Evolutionary conservation across 345 rosid species (phyloP).

Genomic region (Lepidium didymum): DNA sequence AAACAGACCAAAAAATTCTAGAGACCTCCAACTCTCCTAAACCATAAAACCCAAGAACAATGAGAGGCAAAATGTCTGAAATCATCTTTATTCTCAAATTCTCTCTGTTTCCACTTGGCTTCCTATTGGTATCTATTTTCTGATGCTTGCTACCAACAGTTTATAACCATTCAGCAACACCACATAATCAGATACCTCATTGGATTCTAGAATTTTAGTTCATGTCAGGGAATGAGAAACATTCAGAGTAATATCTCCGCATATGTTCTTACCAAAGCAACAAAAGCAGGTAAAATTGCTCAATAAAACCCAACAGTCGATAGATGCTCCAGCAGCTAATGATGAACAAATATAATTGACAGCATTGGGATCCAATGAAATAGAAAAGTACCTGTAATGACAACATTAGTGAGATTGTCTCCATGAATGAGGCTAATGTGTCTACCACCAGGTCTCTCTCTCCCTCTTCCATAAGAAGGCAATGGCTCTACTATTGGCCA

Average conservation of each 20-base stretch:
- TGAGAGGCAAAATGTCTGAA: neutral
- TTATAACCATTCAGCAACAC: neutral
- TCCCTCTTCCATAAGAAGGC: constrained; percentile 99
- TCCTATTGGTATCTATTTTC: neutral
- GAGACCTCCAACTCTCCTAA: neutral
- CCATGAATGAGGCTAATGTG: constrained; percentile 99
- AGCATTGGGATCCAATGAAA: neutral
- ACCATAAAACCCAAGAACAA: neutral
- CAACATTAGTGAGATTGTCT: constrained; percentile 73
- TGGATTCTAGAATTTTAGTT: neutral
- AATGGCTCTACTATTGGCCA: constrained; percentile 91
- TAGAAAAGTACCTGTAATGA: constrained; percentile 66
- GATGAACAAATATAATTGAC: neutral
- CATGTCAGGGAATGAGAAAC: constrained; percentile 1
- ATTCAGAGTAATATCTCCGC: neutral
- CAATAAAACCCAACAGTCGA: neutral
- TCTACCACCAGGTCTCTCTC: constrained; percentile 94
- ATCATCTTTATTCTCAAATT: neutral
- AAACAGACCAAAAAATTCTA: neutral
- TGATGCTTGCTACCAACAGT: neutral
- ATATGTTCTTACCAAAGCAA: neutral
- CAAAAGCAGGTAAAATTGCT: neutral
- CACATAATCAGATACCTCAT: neutral
- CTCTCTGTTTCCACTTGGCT: neutral
- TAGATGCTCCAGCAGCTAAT: neutral